A percentile compares a stretch with the other conserved stretches of the same genome.
phyloP scores from a whole-genome alignment of 805 yeast genomes.

The Candida pseudoglaebosa region DNA sequence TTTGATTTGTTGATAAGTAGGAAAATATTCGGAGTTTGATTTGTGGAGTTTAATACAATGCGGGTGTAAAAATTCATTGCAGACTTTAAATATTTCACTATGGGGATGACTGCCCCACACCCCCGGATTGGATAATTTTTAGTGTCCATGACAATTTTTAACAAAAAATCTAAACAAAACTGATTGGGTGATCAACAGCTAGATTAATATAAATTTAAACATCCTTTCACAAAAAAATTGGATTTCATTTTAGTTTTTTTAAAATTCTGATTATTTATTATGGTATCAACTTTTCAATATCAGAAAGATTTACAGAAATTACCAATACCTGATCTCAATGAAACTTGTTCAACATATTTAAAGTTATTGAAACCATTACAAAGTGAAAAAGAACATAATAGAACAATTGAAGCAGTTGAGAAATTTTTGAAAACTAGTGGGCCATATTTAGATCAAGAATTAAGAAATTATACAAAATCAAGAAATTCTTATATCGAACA shows the following conservation, averaged over 20 bases:
- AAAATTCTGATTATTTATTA: no score
- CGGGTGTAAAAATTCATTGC: not conserved
- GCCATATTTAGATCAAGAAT: constrained; percentile 58
- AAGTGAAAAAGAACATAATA: constrained; percentile 63
- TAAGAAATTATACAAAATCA: constrained; percentile 57
- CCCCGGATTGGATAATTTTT: constrained; percentile 2
- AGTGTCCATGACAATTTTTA: not conserved
- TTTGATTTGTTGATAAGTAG: no score
- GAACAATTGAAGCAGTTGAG: constrained; percentile 56
- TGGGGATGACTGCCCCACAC: constrained; percentile 1
- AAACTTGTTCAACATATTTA: constrained; percentile 65
- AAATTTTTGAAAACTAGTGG: constrained; percentile 50
- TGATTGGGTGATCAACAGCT: not conserved
- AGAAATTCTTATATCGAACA: constrained; percentile 85
- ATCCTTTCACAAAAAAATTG: not conserved
- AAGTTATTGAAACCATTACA: constrained; percentile 75
- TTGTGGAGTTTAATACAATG: not conserved
- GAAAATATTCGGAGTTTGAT: no score
- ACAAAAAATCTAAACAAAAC: not conserved
- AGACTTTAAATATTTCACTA: not conserved
- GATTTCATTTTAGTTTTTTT: no score
- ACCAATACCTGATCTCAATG: constrained; percentile 75
- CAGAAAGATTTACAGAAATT: constrained; percentile 60
- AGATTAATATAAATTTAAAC: not conserved
- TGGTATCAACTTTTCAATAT: constrained; percentile 47